Evolutionary conservation across 176 grass and related monocot species (phyloP).

Genomic region (Avena insularis): DNA sequence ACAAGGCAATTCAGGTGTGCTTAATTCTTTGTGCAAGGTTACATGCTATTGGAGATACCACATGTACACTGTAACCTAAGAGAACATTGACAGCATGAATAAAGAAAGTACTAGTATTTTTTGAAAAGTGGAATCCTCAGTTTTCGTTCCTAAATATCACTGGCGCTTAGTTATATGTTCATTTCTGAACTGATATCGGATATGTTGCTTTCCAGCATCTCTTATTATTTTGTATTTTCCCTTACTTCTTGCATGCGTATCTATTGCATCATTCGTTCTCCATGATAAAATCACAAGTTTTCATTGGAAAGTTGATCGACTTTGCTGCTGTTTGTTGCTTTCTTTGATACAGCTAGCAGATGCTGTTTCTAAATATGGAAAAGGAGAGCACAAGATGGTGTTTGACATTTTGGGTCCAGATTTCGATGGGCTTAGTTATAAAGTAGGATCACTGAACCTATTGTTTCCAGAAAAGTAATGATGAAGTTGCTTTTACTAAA

Average conservation of each 20-base stretch:
- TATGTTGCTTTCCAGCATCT: conserved; percentile 14
- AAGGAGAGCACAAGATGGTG: conserved; percentile 56
- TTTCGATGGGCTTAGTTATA: conserved; percentile 60
- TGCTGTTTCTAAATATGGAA: conserved; percentile 73
- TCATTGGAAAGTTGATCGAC: conserved; percentile 5
- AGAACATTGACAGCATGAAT: background rate
- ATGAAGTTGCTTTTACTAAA: conserved; percentile 19
- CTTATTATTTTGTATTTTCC: conserved; percentile 14
- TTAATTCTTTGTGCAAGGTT: conserved; percentile 5
- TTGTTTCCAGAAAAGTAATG: background rate
- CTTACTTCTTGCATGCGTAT: background rate
- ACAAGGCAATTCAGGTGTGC: conserved; percentile 57
- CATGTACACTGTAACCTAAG: background rate
- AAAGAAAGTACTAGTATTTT: conserved; percentile 1
- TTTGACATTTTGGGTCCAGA: conserved; percentile 66
- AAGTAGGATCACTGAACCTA: conserved; percentile 52
- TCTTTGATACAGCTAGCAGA: conserved; percentile 61
- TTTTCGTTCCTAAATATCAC: background rate
- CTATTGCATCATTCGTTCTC: background rate
- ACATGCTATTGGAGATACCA: background rate
- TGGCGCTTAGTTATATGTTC: background rate
- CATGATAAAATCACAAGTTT: background rate
- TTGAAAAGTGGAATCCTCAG: background rate
- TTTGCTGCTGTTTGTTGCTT: conserved; percentile 14
- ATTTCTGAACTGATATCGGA: conserved; percentile 18